A percentile compares a stretch with the other conserved stretches of the same genome.
Conservation (phyloP, 2,329 filamentous ascomycete genomes). For the Leptosphaerulina australis region DNA sequence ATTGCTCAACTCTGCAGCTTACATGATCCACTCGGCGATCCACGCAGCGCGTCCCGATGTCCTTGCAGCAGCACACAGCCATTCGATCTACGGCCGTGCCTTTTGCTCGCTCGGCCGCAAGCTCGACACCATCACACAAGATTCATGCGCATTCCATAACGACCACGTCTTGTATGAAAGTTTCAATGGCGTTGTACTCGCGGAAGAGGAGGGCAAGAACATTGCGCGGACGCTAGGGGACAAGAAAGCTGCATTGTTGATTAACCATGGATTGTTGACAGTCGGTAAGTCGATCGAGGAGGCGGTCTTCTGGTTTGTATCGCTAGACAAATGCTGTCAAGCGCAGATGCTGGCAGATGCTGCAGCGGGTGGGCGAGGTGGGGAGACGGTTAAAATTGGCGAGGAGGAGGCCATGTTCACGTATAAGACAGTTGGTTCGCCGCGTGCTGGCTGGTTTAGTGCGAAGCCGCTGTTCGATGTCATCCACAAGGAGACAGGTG, state of each 20-base stretch:
- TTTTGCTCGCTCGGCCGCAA: constrained; percentile 67
- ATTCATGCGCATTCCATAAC: constrained; percentile 61
- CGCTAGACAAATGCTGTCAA: constrained; percentile 61
- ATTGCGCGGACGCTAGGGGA: constrained; percentile 57
- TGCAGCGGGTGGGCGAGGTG: constrained; percentile 65
- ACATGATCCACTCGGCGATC: constrained; percentile 66
- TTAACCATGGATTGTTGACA: constrained; percentile 61
- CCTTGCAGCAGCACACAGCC: constrained; percentile 63
- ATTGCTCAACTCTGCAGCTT: constrained; percentile 55
- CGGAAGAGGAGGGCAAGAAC: constrained; percentile 59
- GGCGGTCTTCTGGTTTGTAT: constrained; percentile 60
- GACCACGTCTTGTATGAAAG: constrained; percentile 60
- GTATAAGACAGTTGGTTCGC: constrained; percentile 67
- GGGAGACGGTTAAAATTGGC: constrained; percentile 68
- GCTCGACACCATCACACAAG: constrained; percentile 65
- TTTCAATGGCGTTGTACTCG: constrained; percentile 61
- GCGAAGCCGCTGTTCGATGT: constrained; percentile 75
- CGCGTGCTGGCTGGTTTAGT: constrained; percentile 68
- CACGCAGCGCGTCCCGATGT: constrained; percentile 65
- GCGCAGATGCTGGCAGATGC: constrained; percentile 61
- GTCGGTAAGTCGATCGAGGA: constrained; percentile 59
- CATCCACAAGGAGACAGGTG: constrained; percentile 65
- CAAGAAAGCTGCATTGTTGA: constrained; percentile 59
- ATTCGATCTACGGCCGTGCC: constrained; percentile 64
- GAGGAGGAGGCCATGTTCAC: constrained; percentile 73